Evolutionary conservation across 345 rosid species (phyloP), one percentile per base, ranked within the genome.

Genomic region (Eucalyptus microcorys): DNA sequence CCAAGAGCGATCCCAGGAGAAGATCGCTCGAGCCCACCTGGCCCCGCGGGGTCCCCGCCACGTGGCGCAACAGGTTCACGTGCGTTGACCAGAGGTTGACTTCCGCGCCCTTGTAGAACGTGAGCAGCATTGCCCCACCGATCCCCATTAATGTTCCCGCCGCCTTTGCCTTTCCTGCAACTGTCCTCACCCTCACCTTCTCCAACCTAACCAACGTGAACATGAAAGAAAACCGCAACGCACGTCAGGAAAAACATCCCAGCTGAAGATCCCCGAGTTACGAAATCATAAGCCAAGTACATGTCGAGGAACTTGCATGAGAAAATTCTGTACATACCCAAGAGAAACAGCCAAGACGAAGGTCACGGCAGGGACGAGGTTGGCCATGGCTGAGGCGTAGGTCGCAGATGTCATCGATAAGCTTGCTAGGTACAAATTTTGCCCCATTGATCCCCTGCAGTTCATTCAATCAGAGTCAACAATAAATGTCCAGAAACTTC

Each of bases 41-140:
- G 86, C 53, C 52, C 32, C 49, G 81, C 66, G 8, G 4, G 40
- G 40, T 26, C 12, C 8, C 49, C 86, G 88, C 34, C 68, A 61
- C 68, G 85, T 84, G 86, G 84, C 66, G 59, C 81, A 93, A 89
- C 86, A 90, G 42, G 66, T 90, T 48, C 27, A 88, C 26, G 30
- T 32, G 76, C 10, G 93, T 89, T 48, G 94, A 88, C 94, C 93
- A 91, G 1, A 91, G 16, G 7, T 91, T 59, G 68, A 96, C 52
- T 11, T 91, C 90, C 10, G 52, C 14, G 27, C 97, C 99, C 90
- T 91, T 94, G 90, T 91, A 96, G 88, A 96, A 91, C 14, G 95
- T 92, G 80, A 95, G 90, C 42, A 96, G 71, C 96, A 94, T 95
- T n/a, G 95, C 95, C 14, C 95, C 96, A 12, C 92, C 93, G 15